Base-by-base conservation (phyloP, 176 grass and related monocot genomes). In the Cymbopogon citratus region DNA sequence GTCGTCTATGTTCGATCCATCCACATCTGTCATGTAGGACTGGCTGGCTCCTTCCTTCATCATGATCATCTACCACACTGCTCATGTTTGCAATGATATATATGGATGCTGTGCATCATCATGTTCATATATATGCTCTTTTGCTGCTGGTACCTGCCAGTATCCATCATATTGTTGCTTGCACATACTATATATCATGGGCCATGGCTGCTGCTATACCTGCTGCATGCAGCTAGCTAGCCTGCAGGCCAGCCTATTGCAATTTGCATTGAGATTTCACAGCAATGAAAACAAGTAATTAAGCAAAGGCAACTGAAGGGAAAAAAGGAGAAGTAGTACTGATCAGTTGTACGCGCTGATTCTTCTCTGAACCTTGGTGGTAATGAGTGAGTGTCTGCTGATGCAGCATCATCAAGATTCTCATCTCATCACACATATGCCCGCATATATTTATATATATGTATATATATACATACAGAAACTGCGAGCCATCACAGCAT, bases 331-430 rank as follows among this genome's bases (percentile, higher is more conserved):
- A 36, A 61, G 23, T 19, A 9, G 1, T 29, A 46, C 18, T 12
- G n/a, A n/a, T n/a, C 5, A 44, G 2, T 12, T 31, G 10, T 28
- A 48, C 52, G 12, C 28, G n/a, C 16, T 59, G 18, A 39, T 45
- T 19, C 15, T 1, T 25, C 27, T 31, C 18, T 34, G 28, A 21
- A 5, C 7, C 19, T n/a, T 51, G 1, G 21, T 16, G 35, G 12
- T 76, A 41, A 72, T 7, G 66, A 91, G 63, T 38, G 90, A 85
- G 83, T 83, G 73, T 76, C 71, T 86, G 93, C 93, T 87, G 93
- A 95, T 95, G 93, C 93, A 95, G 93, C 93, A 95, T 95, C 93
- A 95, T 95, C 93, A 95, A 95, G 93, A 95, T 95, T 95, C 93
- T 95, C 93, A 92, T 92, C 68, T 92, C 93, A 90, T 92, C 68